Evolutionary conservation across 2,329 filamentous ascomycete genomes (phyloP).

Genomic region (Neofusicoccum sp.): DNA sequence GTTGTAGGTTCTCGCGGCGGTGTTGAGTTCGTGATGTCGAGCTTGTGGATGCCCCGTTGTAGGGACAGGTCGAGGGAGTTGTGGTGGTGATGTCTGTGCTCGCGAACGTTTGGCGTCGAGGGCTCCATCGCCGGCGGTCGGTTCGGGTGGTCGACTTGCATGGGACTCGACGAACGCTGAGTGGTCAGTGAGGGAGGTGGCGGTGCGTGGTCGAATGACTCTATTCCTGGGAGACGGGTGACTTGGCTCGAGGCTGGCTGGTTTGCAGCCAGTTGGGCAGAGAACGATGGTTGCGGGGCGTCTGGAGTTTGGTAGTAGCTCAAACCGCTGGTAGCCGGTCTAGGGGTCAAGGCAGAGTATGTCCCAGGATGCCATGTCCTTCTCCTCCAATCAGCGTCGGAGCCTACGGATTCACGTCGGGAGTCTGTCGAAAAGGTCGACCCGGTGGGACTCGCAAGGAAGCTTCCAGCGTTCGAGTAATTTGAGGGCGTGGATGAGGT

Average conservation of each 20-base stretch:
- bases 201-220: constrained; percentile 80
- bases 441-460: constrained; percentile 65
- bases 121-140: constrained; percentile 41
- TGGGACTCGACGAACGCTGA: constrained; percentile 67
- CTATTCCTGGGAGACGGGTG: constrained; percentile 80
- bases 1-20: constrained; percentile 31
- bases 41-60: constrained; percentile 63
- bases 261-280: constrained; percentile 32
- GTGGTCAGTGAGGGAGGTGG: constrained; percentile 62
- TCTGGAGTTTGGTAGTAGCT: constrained; percentile 73
- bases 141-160: constrained; percentile 65
- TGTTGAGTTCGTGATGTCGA: constrained; percentile 59
- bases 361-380: constrained; percentile 90
- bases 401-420: constrained; percentile 64
- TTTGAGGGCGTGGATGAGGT: constrained; percentile 54
- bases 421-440: constrained; percentile 60
- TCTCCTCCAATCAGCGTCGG: constrained; percentile 75
- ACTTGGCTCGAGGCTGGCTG: constrained; percentile 57
- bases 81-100: constrained; percentile 23
- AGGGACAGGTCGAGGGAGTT: constrained; percentile 64
- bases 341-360: constrained; percentile 56
- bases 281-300: constrained; percentile 56
- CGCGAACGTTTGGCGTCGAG: constrained; percentile 27
- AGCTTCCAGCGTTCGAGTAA: constrained; percentile 59
- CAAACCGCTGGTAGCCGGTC: constrained; percentile 68